Evolutionary conservation across 1,284 basidiomycete genomes (phyloP), one percentile per base, ranked within the genome.

Genomic region (Leccinum huronense): DNA sequence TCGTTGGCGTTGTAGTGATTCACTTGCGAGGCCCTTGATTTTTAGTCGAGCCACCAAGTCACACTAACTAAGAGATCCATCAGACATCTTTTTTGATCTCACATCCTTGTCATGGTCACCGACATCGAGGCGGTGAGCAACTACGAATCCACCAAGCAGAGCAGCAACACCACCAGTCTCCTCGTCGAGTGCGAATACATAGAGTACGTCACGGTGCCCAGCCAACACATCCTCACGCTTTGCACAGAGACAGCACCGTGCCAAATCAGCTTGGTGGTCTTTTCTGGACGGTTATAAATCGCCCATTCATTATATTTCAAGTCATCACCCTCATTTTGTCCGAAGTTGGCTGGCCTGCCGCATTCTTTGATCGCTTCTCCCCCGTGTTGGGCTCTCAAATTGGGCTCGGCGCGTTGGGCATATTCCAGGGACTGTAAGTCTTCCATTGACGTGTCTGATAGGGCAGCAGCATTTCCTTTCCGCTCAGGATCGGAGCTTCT

Each of bases 251-350:
- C 65, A 91, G 89, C 75, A 91, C 91, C 1, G 91, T 95, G 19
- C 94, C 94, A n/a, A 91, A 93, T 74, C 94, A 96, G 74, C 82
- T 91, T 30, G 93, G 91, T 10, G 94, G 94, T 55, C 84, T 87
- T 34, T 95, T 96, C 79, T 95, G 93, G 90, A 90, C 92, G 14
- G 86, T 95, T 63, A 79, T 95, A 64, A 91, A 92, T 75, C 84
- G 90, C 66, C 81, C 95, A 57, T 83, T 95, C 75, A 92, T 95
- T 76, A 84, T 95, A 66, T 87, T 90, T 77, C 89, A 94, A 79
- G 85, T 87, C 68, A 75, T 94, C 70, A 82, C 93, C 60, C 86
- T 96, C 67, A 79, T 94, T 66, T 76, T 94, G 63, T 90, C 93
- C 58, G 94, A 96, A 77, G 66, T 93, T 66, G 86, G 89, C 68